Evolutionary conservation across 108 stramenopile genomes (phyloP), one percentile per base, ranked within the genome.

Genomic region (Cyclotella sp.): DNA sequence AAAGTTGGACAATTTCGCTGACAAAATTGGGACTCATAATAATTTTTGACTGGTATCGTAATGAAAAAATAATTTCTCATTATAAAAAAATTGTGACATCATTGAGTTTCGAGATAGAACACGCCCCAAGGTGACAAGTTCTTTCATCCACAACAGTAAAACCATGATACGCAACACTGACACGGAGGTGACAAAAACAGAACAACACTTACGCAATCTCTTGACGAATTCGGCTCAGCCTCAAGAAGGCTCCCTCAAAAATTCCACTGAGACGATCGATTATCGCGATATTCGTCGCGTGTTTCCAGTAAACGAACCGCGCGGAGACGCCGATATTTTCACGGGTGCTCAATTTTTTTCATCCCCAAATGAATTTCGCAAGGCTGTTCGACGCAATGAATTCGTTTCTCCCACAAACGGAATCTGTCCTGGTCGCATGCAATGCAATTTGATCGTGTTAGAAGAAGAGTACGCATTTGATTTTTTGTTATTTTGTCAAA

Each of bases 401-500:
- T 88, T 79, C 63, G 73, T 57, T 0, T 72, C 69, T 15, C 91
- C 88, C 19, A 97, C 94, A 59, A 90, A 93, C 55, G 94, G 89
- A 12, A 73, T 78, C 19, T 94, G 91, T 68, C 91, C 91, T 0
- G 94, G 94, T 41, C 88, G 79, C 61, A 70, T 91, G 68, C 97
- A 97, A 74, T 93, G 91, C 69, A 97, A 97, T 80, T 64, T 97
- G 39, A 91, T 95, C 16, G 86, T 95, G 18, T 69, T 97, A 68
- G 93, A 90, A 19, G 79, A 88, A 46, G 82, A 78, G 19, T 22
- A 66, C 47, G 93, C 97, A 5, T 90, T 86, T 74, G 97, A 97
- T 61, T 97, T 97, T 77, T 65, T 89, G 21, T 78, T 89, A 26
- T 97, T 97, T 83, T 97, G 97, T 83, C 88, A 94, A 72, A 83